Percentiles rank a stretch among this genome's conserved stretches.
Conservation (phyloP, 2,329 filamentous ascomycete genomes). For the Bisporella sp. region DNA sequence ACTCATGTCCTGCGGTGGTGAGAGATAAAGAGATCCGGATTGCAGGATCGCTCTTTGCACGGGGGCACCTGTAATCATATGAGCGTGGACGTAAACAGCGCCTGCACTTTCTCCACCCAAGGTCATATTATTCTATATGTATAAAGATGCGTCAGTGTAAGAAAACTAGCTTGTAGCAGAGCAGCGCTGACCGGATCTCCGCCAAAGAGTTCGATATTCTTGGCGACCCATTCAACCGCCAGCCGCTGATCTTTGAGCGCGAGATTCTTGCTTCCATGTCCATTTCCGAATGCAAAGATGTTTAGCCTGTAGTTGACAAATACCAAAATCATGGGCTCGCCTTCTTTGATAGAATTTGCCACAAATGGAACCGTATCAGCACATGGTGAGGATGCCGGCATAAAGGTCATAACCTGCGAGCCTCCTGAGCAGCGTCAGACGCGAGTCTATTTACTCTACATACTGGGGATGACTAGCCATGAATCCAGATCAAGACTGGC, state of each 20-base stretch:
- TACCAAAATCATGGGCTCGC: constrained; percentile 34
- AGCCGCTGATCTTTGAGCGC: constrained; percentile 30
- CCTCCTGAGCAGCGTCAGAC: neutral
- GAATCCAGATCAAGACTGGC: neutral
- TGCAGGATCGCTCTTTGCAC: constrained; percentile 31
- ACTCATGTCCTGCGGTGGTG: constrained; percentile 22
- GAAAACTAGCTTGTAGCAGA: neutral
- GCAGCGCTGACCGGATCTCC: constrained; percentile 20
- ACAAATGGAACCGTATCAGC: constrained; percentile 15
- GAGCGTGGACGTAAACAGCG: constrained; percentile 37
- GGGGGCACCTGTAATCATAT: constrained; percentile 27
- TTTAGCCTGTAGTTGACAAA: constrained; percentile 36
- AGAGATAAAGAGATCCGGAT: constrained; percentile 37
- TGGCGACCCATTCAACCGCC: constrained; percentile 26
- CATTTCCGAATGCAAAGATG: constrained; percentile 39
- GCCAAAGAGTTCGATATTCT: constrained; percentile 21
- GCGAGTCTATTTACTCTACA: neutral
- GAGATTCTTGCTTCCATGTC: constrained; percentile 29
- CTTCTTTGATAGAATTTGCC: constrained; percentile 26
- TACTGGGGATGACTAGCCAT: neutral
- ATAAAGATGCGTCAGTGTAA: neutral
- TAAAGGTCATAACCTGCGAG: neutral
- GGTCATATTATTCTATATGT: constrained; percentile 31
- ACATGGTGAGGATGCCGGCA: neutral
- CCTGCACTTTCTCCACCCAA: constrained; percentile 40